Evolutionary conservation across 2,329 filamentous ascomycete genomes (phyloP), one percentile per base, ranked within the genome.

Genomic region (Alternaria consortialis): DNA sequence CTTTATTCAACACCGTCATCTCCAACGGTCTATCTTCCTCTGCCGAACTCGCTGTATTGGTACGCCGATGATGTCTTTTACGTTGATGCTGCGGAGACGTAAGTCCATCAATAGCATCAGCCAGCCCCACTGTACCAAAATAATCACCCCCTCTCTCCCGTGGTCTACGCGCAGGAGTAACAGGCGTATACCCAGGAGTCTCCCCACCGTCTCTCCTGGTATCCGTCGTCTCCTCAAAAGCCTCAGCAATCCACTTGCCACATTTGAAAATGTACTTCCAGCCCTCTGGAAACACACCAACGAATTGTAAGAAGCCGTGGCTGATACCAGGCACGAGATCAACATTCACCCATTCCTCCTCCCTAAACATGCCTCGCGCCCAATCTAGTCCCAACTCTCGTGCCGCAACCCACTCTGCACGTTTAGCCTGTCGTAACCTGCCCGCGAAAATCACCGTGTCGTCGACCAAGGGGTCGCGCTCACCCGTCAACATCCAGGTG

Each of bases 401-500:
- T 4, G 84, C 82, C 46, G 86, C 84, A 2, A 80, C 78, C 79
- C 87, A 83, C 52, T 84, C 80, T 63, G 86, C 84, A 4, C 86
- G 77, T 67, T 90, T 97, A 2, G 93, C 92, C 63, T 94, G 88
- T 7, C 93, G 85, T n/a, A 99, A 79, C 0, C 94, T 84, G 0
- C 94, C 95, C 0, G 95, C 94, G 73, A 99, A 97, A 63, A 99
- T 94, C 48, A 97, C 93, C 0, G 95, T 99, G 77, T 99, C 95
- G 74, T 99, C 95, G 0, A 98, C 95, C 0, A 99, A 82, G 0
- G 95, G 95, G 75, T 99, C 95, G 31, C 94, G 90, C 80, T 99
- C 95, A 51, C 95, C 95, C 0, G 95, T 98, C 53, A 98, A 83
- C 71, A 99, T 93, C 77, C 94, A 97, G 0, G 91, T 95, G 76